Base-by-base conservation (phyloP, 345 rosid genomes). In the Aquilaria sinensis region DNA sequence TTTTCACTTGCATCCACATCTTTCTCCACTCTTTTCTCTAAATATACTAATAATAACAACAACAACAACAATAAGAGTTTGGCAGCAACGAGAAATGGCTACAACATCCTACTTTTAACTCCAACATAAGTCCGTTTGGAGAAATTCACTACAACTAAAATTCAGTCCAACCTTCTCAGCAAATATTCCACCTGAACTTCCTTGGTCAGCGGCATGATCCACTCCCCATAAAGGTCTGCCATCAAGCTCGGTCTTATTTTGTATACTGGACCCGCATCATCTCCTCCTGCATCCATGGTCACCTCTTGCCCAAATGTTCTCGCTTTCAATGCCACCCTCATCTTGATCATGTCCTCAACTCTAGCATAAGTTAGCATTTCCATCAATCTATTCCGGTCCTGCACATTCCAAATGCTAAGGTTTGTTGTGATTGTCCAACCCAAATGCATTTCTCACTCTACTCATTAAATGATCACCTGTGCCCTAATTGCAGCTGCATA, bases 131-230 rank as follows among this genome's bases (percentile, higher is more conserved):
- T 23, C 23, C 23, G 23, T 23, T 23, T 23, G 23, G 23, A 23
- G 23, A 23, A 23, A 23, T 23, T 23, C 23, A 23, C 23, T 23
- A 23, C 23, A 23, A 23, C 23, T 23, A 23, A 23, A 23, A 23
- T 23, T 69, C 65, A 83, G 58, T 87, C 96, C 56, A 86, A 66
- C 78, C 96, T 85, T 76, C 96, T 81, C 69, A 89, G 72, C 14
- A 89, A 67, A 65, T 87, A 89, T 59, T 70, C 78, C 1, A 89
- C 89, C 59, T 89, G 94, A 66, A 89, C 96, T 67, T 81, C 91
- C 70, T 89, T 89, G 7, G 96, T 89, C 68, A 87, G 66, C 4
- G 94, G 96, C 94, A 89, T 87, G 79, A 89, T 87, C 96, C 91
- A 80, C 49, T 78, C 78, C 30, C 82, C 86, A 55, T 85, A 85